Evolutionary conservation across 139 green algal species (phyloP), one percentile per base, ranked within the genome.

Genomic region (Desmodesmus armatus): DNA sequence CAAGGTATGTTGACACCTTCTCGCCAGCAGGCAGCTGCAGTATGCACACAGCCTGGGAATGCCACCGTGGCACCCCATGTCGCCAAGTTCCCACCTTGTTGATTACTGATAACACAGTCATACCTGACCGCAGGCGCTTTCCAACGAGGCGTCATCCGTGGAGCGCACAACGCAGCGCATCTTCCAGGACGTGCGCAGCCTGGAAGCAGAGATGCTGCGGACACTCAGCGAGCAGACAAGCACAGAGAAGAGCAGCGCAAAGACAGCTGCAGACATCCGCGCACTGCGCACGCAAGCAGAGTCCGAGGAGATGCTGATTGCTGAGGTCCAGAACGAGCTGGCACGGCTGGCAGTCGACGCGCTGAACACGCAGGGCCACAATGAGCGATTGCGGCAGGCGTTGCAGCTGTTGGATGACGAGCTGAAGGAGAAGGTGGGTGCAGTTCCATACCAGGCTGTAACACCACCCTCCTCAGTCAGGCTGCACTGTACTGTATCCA

Each of bases 141-240:
- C 79, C 9, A 35, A 40, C 11, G 88, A 88, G 82, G 60, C 71
- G 23, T 77, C 79, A 6, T 83, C 87, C 1, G 85, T 93, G 11
- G 88, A 94, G 29, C 87, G 89, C 35, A 86, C 86, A 23, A 72
- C 55, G 29, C 69, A 79, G 37, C 69, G 70, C 17, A 69, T 77
- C 25, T 72, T 73, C 47, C n/a, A 47, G 2, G 90, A 91, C 33
- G 78, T 89, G 27, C 66, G 88, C 11, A 53, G 31, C 35, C 82
- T 94, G 37, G 93, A 95, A 83, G 78, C 91, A 71, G 73, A 94
- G 78, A 92, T 95, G 87, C 81, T 97, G 77, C 71, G 82, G 1
- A 88, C 90, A n/a, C 91, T 97, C 41, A 90, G 86, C 29, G 93
- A 97, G 40, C 94, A 97, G 89, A 97, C 90, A 11, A 97, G 94